These are phyloP conservation scores for Amniculicola lignicola DNA, from an alignment of 495 filamentous ascomycete genomes.

Conservation along the genomic window DNA sequence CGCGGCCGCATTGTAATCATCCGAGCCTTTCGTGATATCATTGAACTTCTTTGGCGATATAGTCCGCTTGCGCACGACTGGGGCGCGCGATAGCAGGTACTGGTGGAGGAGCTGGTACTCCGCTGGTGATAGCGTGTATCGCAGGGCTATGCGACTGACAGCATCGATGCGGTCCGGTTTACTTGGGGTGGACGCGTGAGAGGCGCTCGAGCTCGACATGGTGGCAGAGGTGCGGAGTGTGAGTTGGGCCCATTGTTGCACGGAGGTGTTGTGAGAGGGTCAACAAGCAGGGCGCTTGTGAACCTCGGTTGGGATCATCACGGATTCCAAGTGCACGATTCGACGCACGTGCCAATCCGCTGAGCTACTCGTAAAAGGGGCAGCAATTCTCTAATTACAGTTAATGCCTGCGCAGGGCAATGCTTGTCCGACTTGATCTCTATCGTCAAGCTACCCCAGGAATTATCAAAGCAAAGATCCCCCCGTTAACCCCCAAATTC, in stretches of 20 bases:
- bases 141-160: conserved; percentile 71
- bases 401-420: too few relatives aligned
- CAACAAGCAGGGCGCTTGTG: too few relatives aligned
- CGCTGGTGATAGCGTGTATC: conserved; percentile 77
- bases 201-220: conserved; percentile 18
- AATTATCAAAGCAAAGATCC: too few relatives aligned
- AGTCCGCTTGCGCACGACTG: conserved; percentile 54
- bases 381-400: too few relatives aligned
- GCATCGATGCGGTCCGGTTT: conserved; percentile 48
- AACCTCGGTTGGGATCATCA: too few relatives aligned
- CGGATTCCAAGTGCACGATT: too few relatives aligned
- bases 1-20: conserved; percentile 77
- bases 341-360: too few relatives aligned
- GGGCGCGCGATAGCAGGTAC: conserved; percentile 66
- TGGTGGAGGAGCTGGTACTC: conserved; percentile 82
- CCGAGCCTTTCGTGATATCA: conserved; percentile 49
- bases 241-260: neutral
- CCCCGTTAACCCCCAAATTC: too few relatives aligned
- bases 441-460: too few relatives aligned
- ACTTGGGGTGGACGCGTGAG: conserved; percentile 15
- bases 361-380: too few relatives aligned
- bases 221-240: neutral
- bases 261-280: neutral
- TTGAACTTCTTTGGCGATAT: conserved; percentile 57
- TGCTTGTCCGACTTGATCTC: too few relatives aligned